Base-by-base conservation (phyloP, 345 rosid species). In the Rubroshorea leprosula region DNA sequence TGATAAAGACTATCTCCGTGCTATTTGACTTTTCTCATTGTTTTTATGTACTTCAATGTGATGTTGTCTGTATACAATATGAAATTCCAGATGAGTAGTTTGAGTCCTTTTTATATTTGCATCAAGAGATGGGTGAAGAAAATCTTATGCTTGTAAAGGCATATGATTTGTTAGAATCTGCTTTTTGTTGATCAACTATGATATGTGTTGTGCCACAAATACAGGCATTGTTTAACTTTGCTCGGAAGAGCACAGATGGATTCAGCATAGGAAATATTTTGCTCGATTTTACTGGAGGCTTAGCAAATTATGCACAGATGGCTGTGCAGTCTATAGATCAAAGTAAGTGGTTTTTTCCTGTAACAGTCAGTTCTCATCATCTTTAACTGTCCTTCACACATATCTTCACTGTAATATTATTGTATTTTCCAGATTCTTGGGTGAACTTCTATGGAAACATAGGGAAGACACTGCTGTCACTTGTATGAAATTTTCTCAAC, bases 191-290 rank as follows among this genome's bases (percentile, higher is more conserved):
- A 14, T n/a, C 2, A 44, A 44, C 14, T 1, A 8, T 6, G 7
- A 6, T 54, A 15, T 52, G 43, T 64, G 11, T 8, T 54, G 18
- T 54, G 24, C n/a, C n/a, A n/a, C n/a, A 35, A 54, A 58, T 71
- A 31, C 72, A 91, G 98, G 96, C 85, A 2, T 54, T 73, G 58
- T 82, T 91, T 95, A 91, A 91, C 72, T 83, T 83, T 51, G 76
- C 66, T 63, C 78, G 85, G 65, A 88, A 91, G 67, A 91, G 98
- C 78, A 91, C 96, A 3, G 87, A 78, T 14, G 95, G 98, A 14
- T 88, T 90, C 79, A 88, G 98, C 72, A 88, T 91, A 5, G 98
- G 96, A 48, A 82, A 86, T 57, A 84, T 88, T 58, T 81, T 91
- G 58, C 96, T 91, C 3, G 98, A 91, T 77, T 88, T 91, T 70